Evolutionary conservation across 2,329 filamentous ascomycete species (phyloP).

Genomic region (Helicocarpus griseus): DNA sequence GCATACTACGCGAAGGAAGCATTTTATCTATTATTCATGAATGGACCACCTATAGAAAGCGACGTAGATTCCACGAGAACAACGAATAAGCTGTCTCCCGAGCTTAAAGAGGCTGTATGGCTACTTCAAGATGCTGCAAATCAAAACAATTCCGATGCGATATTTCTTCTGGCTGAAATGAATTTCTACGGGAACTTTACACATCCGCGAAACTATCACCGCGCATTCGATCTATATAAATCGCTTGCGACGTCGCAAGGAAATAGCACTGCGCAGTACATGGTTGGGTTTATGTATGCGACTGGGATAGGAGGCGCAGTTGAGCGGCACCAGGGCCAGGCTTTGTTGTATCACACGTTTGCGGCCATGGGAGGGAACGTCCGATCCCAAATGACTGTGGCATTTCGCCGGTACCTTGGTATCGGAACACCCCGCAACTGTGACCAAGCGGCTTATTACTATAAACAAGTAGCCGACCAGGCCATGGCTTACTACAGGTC

Average conservation of each 20-base stretch:
- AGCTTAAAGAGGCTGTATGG: slow-evolving; percentile 48
- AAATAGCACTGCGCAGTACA: slow-evolving; percentile 88
- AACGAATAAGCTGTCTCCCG: slow-evolving; percentile 24
- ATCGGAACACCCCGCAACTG: slow-evolving; percentile 81
- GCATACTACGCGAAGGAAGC: slow-evolving; percentile 54
- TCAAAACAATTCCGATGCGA: slow-evolving; percentile 59
- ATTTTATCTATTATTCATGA: slow-evolving; percentile 57
- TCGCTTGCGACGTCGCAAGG: slow-evolving; percentile 65
- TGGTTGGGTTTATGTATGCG: slow-evolving; percentile 92
- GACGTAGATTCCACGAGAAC: slow-evolving; percentile 28
- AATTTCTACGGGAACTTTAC: slow-evolving; percentile 95
- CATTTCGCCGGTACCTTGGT: slow-evolving; percentile 73
- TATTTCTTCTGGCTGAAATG: slow-evolving; percentile 84
- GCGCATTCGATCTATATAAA: slow-evolving; percentile 73
- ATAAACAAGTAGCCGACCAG: slow-evolving; percentile 89
- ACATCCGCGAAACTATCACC: slow-evolving; percentile 68
- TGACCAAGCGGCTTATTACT: slow-evolving; percentile 74
- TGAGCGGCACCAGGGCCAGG: slow-evolving; percentile 77
- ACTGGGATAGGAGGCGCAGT: slow-evolving; percentile 80
- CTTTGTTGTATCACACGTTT: slow-evolving; percentile 88
- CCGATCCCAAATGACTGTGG: slow-evolving; percentile 86
- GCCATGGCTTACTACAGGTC: slow-evolving; percentile 79
- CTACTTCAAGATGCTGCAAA: slow-evolving; percentile 51
- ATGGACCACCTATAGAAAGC: slow-evolving; percentile 44
- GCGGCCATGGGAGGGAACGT: slow-evolving; percentile 76